Evolutionary conservation across 768 basidiomycete species (phyloP).

Genomic region (Mycena kentingensis): DNA sequence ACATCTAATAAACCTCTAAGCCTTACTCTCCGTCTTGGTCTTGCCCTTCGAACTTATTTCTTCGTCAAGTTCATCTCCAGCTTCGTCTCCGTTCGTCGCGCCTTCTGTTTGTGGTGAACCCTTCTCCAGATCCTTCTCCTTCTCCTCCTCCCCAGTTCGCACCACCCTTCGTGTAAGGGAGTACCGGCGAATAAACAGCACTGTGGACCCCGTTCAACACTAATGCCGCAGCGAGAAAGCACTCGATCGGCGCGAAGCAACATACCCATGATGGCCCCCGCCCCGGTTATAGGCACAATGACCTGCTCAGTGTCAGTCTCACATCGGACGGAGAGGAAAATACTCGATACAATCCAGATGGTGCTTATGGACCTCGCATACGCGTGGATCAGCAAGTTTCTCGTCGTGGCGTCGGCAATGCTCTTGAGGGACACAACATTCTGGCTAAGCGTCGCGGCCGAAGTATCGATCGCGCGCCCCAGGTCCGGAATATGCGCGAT

Average conservation of each 20-base stretch:
- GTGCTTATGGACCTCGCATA: slow-evolving; percentile 68
- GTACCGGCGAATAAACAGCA: slow-evolving; percentile 61
- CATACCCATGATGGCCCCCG: slow-evolving; percentile 39
- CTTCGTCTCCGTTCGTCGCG: slow-evolving; percentile 12
- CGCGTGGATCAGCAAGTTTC: slow-evolving; percentile 56
- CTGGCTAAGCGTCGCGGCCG: slow-evolving; percentile 45
- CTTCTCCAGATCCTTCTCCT: slow-evolving; percentile 35
- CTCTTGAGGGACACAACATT: slow-evolving; percentile 46
- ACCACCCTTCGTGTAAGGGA: slow-evolving; percentile 55
- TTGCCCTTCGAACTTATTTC: no score
- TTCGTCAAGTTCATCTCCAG: background rate
- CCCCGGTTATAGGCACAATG: slow-evolving; percentile 66
- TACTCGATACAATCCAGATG: no score
- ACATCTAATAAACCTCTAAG: background rate
- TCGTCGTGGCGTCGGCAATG: slow-evolving; percentile 52
- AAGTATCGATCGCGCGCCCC: slow-evolving; percentile 37
- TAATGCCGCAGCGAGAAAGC: slow-evolving; percentile 6
- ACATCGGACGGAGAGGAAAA: no score
- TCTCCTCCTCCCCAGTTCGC: slow-evolving; percentile 29
- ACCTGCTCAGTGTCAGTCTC: no score
- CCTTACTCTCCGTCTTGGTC: slow-evolving; percentile 2
- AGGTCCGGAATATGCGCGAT: slow-evolving; percentile 41
- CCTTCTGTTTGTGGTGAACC: slow-evolving; percentile 11
- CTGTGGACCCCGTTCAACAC: slow-evolving; percentile 30
- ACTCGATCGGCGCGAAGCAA: background rate